A percentile compares a stretch with the other conserved stretches of the same genome.
These are phyloP conservation scores for Vitis hybrid DNA, from an alignment of 177 flowering plant genomes.

Conservation along the genomic window DNA sequence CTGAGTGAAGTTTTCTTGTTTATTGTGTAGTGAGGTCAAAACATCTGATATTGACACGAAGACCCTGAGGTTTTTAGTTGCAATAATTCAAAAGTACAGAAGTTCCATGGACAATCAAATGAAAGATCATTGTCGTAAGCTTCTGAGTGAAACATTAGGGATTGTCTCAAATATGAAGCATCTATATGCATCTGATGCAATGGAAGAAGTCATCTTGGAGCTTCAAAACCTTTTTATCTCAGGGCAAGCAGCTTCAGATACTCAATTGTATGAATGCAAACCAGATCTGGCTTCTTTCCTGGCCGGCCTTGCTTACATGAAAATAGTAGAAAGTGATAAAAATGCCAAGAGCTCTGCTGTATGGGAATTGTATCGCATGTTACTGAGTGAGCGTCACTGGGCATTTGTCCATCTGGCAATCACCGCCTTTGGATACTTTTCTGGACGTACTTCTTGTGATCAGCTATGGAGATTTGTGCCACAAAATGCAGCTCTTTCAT, in stretches of 20 bases:
- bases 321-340: conserved; percentile 55
- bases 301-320: conserved; percentile 66
- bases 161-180: conserved; percentile 61
- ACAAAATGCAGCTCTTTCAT: conserved; percentile 84
- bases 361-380: conserved; percentile 75
- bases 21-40: conserved; percentile 49
- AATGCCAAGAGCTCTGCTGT: conserved; percentile 50
- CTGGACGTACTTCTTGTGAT: conserved; percentile 69
- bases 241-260: conserved; percentile 28
- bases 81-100: conserved; percentile 39
- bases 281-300: conserved; percentile 66
- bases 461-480: conserved; percentile 94
- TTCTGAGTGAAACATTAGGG: conserved; percentile 57
- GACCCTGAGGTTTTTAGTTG: conserved; percentile 58
- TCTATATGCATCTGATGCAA: conserved; percentile 54
- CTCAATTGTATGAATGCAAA: conserved; percentile 51
- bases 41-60: conserved; percentile 47
- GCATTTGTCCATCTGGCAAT: conserved; percentile 73
- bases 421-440: conserved; percentile 80
- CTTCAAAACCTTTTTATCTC: conserved; percentile 66
- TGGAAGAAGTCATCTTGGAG: conserved; percentile 66
- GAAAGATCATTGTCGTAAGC: conserved; percentile 43
- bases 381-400: conserved; percentile 86
- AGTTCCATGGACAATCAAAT: conserved; percentile 28
- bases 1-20: neutral